These are phyloP conservation scores for Citrus sp. DNA, from an alignment of 345 rosid genomes.

Conservation along the genomic window DNA sequence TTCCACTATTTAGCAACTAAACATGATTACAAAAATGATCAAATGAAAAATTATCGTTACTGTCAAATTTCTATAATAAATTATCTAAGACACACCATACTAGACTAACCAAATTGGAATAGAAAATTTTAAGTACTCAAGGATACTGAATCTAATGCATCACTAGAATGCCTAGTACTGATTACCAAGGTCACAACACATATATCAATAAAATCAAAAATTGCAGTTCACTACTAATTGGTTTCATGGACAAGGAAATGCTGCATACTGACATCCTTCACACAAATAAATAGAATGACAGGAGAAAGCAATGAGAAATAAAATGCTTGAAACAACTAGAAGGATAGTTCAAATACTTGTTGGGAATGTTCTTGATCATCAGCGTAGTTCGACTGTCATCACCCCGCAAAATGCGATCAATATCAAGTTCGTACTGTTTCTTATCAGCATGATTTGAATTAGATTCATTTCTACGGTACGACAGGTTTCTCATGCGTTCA, in stretches of 20 bases:
- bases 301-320: constrained; percentile 5
- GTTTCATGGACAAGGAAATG: background rate
- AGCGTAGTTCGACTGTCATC: constrained; percentile 86
- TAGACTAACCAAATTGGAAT: background rate
- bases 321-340: background rate
- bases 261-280: background rate
- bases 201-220: background rate
- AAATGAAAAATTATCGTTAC: background rate
- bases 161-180: background rate
- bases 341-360: constrained; percentile 55
- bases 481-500: constrained; percentile 67
- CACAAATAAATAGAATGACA: background rate
- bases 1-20: background rate
- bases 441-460: constrained; percentile 66
- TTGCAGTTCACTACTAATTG: background rate
- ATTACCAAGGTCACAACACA: background rate
- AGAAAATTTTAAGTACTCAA: background rate
- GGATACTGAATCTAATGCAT: constrained; percentile 4
- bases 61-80: background rate
- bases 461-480: constrained; percentile 74
- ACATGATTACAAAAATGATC: background rate
- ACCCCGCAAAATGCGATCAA: constrained; percentile 70
- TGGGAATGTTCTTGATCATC: constrained; percentile 97
- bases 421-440: constrained; percentile 86
- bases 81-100: background rate